Evolutionary conservation across 2,329 filamentous ascomycete genomes (phyloP).

Genomic region (Neoarthrinium moseri): DNA sequence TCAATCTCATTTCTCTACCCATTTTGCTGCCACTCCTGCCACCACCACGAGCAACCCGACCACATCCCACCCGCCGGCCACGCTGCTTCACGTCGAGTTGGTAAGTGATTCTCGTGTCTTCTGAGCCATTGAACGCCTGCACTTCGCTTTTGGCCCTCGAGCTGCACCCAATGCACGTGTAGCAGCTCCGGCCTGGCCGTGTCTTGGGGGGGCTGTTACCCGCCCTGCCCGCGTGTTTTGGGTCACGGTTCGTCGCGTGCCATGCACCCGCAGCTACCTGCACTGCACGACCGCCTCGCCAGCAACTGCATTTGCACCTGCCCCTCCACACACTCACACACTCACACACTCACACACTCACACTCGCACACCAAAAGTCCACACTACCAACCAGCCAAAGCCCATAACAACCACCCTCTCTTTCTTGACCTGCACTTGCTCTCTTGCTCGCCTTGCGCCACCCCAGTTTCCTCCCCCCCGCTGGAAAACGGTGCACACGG

Average conservation of each 20-base stretch:
- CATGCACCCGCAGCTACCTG: slow-evolving; percentile 9
- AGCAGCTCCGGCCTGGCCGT: slow-evolving; percentile 16
- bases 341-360: too few species aligned
- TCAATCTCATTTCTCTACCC: slow-evolving; percentile 5
- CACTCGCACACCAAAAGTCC: not conserved
- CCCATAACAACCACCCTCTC: not conserved
- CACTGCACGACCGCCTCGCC: not conserved
- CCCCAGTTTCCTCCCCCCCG: too few species aligned
- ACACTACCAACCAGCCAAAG: not conserved
- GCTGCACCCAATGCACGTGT: slow-evolving; percentile 19
- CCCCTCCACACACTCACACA: slow-evolving; percentile 6
- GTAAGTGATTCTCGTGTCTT: slow-evolving; percentile 21
- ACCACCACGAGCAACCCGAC: slow-evolving; percentile 11
- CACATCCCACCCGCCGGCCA: slow-evolving; percentile 13
- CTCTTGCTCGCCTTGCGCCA: too few species aligned
- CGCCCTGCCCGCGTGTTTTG: slow-evolving; percentile 18
- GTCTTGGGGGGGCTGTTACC: slow-evolving; percentile 19
- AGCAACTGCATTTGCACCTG: slow-evolving; percentile 6
- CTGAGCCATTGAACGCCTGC: slow-evolving; percentile 15
- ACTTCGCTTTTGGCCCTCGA: slow-evolving; percentile 4
- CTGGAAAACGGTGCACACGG: too few species aligned
- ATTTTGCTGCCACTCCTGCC: slow-evolving; percentile 1
- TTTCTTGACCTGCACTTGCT: not conserved
- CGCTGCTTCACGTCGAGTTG: slow-evolving; percentile 15
- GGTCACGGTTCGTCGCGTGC: slow-evolving; percentile 29